These are phyloP conservation scores for Massariosphaeria phaeospora DNA, from an alignment of 495 filamentous ascomycete genomes.

Conservation along the genomic window DNA sequence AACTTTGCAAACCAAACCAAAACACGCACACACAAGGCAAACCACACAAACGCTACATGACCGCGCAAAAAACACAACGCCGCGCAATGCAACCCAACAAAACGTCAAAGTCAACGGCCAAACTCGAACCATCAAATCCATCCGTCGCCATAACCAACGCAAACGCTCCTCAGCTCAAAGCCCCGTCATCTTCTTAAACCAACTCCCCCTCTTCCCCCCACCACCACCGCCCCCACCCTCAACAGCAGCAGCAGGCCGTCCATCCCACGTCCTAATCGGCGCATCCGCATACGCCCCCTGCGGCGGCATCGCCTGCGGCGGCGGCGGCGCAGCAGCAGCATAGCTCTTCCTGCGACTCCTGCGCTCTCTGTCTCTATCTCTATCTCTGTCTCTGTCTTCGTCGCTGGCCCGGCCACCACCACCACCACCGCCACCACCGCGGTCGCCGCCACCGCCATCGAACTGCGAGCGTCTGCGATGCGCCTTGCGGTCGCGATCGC, in stretches of 20 bases:
- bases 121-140: not conserved
- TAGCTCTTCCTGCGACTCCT: slow-evolving; percentile 29
- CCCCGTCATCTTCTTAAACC: slow-evolving; percentile 35
- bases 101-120: not conserved
- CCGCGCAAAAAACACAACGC: slow-evolving; percentile 1
- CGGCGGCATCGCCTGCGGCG: too few species aligned
- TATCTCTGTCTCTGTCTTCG: not conserved
- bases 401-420: not conserved
- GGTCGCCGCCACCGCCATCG: not conserved
- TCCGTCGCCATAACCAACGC: not conserved
- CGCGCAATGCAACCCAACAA: slow-evolving; percentile 16
- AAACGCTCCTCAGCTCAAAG: not conserved
- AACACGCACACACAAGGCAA: not conserved
- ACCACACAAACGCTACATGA: not conserved
- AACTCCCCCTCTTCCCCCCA: slow-evolving; percentile 30
- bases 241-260: slow-evolving; percentile 20
- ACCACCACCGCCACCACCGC: slow-evolving; percentile 1
- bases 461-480: slow-evolving; percentile 16
- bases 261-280: slow-evolving; percentile 30
- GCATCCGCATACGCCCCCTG: slow-evolving; percentile 15
- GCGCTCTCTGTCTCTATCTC: slow-evolving; percentile 13
- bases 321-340: too few species aligned
- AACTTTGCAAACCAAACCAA: not conserved
- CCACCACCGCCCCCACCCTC: not conserved
- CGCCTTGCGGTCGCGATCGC: slow-evolving; percentile 18